Evolutionary conservation across 1,284 basidiomycete genomes (phyloP), one percentile per base, ranked within the genome.

Genomic region (Meira nashicola): DNA sequence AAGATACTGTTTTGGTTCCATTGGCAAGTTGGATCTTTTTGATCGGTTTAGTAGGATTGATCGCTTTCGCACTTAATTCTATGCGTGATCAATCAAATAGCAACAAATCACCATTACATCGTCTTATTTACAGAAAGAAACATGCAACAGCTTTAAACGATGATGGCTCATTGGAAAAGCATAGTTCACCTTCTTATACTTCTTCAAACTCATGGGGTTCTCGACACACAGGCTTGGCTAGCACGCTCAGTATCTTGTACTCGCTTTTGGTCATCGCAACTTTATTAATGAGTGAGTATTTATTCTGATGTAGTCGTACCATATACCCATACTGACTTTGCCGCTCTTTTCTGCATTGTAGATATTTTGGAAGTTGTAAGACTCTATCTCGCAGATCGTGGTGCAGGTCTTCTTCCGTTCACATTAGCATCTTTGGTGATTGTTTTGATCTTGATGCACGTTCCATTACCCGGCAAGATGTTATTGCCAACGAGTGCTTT

Each of bases 331-430:
- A 17, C 47, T 58, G 19, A n/a, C 47, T 33, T 21, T 4, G 9
- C 5, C 39, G 11, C 8, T 44, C 6, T 50, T 2, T 10, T 15
- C 41, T 7, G 11, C n/a, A 17, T 10, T 47, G n/a, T 62, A 71
- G 68, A 71, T 60, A 57, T 71, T 21, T 59, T 71, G 8, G 62
- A 71, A 41, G 65, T 71, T 57, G 65, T 65, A 3, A 44, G 68
- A n/a, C 59, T 71, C n/a, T 65, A 63, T 9, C 52, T 71, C n/a
- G 67, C 65, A 9, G 28, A 68, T 50, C 68, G 67, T 14, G 67
- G 66, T 39, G 61, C 62, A 4, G 68, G 68, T 11, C 48, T 71
- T 15, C 59, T 71, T 0, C 68, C 68, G 1, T 71, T 69, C 63
- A 69, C 60, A 23, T 39, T 71, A 19, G 68, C 60, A 9, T 65